Percentiles rank a stretch among this genome's conserved stretches.
Evolutionary conservation across 2,329 filamentous ascomycete genomes (phyloP).

Genomic region (Stachybotrys elegans): DNA sequence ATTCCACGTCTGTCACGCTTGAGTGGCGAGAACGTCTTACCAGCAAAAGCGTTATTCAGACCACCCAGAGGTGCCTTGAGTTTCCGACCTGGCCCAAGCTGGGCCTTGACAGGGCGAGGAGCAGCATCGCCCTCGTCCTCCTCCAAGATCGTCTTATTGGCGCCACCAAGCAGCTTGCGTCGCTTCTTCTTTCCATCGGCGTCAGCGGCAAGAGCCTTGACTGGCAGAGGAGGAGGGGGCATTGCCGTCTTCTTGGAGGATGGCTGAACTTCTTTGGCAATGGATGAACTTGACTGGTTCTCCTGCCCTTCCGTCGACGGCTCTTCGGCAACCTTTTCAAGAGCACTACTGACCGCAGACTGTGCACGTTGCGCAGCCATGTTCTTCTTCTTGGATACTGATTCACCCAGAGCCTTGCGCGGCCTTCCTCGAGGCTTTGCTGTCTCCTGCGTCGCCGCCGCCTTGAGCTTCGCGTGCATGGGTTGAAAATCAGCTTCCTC

Average conservation of each 20-base stretch:
- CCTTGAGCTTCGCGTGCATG: slow-evolving; percentile 7
- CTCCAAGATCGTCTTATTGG: slow-evolving; percentile 64
- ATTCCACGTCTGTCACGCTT: slow-evolving; percentile 64
- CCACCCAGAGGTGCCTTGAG: slow-evolving; percentile 33
- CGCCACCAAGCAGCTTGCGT: slow-evolving; percentile 62
- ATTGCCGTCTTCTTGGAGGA: slow-evolving; percentile 8
- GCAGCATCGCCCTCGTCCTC: slow-evolving; percentile 52
- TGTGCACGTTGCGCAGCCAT: slow-evolving; percentile 21
- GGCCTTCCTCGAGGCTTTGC: slow-evolving; percentile 40
- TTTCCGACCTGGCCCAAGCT: slow-evolving; percentile 20
- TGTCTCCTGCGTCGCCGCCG: slow-evolving; percentile 9
- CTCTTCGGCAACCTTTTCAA: slow-evolving; percentile 37
- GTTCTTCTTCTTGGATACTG: slow-evolving; percentile 41
- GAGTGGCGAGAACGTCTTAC: slow-evolving; percentile 61
- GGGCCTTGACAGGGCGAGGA: slow-evolving; percentile 25
- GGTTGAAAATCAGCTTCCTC: not conserved
- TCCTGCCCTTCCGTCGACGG: slow-evolving; percentile 23
- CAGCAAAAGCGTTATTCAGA: slow-evolving; percentile 43
- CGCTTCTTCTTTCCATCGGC: slow-evolving; percentile 59
- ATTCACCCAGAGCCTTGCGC: slow-evolving; percentile 41
- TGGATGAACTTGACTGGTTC: slow-evolving; percentile 14
- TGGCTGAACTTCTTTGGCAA: not conserved
- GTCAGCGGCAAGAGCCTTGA: slow-evolving; percentile 16
- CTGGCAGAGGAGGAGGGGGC: too few relatives aligned
- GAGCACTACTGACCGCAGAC: slow-evolving; percentile 15